phyloP scores from a whole-genome alignment of 148 eudicot species.

The Oxyria digyna region DNA sequence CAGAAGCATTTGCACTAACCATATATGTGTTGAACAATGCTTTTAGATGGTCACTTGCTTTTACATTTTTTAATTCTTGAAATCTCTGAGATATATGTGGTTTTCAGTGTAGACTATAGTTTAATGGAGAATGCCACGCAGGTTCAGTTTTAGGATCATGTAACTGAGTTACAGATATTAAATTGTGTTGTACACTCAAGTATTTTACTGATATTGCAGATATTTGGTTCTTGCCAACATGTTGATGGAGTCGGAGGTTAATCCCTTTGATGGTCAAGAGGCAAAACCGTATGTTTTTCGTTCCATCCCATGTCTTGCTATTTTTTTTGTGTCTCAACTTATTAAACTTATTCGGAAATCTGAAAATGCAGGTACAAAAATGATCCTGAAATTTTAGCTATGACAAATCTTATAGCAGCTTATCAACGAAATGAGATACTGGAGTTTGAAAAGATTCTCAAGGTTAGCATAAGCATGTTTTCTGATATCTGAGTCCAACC shows the following conservation, averaged over 20 bases:
- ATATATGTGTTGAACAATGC: background rate
- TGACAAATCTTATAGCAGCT: constrained; percentile 95
- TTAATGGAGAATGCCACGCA: background rate
- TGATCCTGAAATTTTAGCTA: constrained; percentile 93
- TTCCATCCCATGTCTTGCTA: constrained; percentile 5
- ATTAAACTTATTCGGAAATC: background rate
- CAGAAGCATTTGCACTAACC: background rate
- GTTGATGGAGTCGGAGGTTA: constrained; percentile 94
- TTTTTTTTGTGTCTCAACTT: background rate
- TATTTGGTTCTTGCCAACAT: constrained; percentile 96
- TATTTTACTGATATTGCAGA: constrained; percentile 22
- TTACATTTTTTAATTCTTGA: background rate
- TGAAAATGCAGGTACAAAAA: constrained; percentile 65
- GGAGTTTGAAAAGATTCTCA: constrained; percentile 94
- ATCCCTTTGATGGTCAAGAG: constrained; percentile 99
- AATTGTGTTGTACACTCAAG: background rate
- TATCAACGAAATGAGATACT: constrained; percentile 90
- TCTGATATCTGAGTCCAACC: background rate
- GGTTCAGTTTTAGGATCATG: no score
- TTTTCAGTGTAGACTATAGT: background rate
- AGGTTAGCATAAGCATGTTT: constrained; percentile 26
- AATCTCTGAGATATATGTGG: background rate
- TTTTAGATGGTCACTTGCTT: background rate
- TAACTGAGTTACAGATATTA: background rate
- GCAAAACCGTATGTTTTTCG: constrained; percentile 78